Evolutionary conservation across 2,329 filamentous ascomycete species (phyloP).

Genomic region (Colletotrichum sp.): DNA sequence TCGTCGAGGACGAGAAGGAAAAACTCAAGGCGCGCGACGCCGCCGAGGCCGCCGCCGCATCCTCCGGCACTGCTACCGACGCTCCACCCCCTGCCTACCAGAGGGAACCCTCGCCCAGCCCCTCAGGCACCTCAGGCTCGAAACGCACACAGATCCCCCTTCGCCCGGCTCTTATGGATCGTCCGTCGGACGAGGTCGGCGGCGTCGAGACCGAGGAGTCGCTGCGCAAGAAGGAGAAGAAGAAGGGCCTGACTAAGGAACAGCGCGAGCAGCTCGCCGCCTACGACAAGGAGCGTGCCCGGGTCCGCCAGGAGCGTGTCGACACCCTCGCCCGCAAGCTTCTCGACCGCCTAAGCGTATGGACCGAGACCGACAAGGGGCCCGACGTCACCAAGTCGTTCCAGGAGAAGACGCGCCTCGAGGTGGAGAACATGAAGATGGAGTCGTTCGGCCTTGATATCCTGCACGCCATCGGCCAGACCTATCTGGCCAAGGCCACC

Average conservation of each 20-base stretch:
- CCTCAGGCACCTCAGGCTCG: constrained; percentile 40
- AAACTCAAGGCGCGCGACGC: constrained; percentile 14
- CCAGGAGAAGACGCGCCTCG: constrained; percentile 90
- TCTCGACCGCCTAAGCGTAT: constrained; percentile 86
- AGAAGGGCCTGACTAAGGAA: constrained; percentile 88
- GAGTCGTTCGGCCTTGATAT: constrained; percentile 98
- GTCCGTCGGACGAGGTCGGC: constrained; percentile 74
- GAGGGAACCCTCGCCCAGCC: constrained; percentile 39
- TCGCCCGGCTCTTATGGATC: constrained; percentile 87
- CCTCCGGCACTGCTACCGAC: constrained; percentile 18
- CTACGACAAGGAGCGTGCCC: constrained; percentile 84
- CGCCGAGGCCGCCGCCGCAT: constrained; percentile 15
- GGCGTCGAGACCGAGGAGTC: constrained; percentile 67
- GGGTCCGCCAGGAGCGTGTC: constrained; percentile 87
- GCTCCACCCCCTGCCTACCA: constrained; percentile 34
- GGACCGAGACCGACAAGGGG: constrained; percentile 96
- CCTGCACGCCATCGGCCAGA: constrained; percentile 90
- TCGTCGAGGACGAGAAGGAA: constrained; percentile 44
- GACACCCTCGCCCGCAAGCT: constrained; percentile 85
- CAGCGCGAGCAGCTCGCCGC: constrained; percentile 90
- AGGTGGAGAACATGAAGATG: constrained; percentile 99
- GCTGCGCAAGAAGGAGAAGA: constrained; percentile 68
- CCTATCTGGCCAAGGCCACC: constrained; percentile 87
- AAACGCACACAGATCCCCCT: constrained; percentile 67
- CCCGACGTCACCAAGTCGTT: constrained; percentile 85